phyloP scores from a whole-genome alignment of 345 rosid species.

The Gossypium herbaceum region DNA sequence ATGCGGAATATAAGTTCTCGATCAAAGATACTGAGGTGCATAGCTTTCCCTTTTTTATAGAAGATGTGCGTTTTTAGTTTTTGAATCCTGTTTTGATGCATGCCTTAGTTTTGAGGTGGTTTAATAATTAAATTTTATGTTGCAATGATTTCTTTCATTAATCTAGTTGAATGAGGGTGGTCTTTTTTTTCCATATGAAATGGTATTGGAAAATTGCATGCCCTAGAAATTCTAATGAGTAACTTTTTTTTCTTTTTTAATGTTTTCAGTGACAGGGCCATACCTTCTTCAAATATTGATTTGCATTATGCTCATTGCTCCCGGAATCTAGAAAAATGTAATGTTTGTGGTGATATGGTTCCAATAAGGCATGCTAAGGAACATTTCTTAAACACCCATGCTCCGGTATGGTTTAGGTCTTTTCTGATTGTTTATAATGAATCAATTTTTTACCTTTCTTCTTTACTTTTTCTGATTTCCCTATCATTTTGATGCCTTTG shows the following conservation, averaged over 20 bases:
- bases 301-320: slow-evolving; percentile 91
- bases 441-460: background rate
- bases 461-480: background rate
- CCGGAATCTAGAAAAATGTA: slow-evolving; percentile 88
- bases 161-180: background rate
- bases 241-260: slow-evolving; percentile 8
- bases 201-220: background rate
- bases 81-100: background rate
- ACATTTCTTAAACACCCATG: slow-evolving; percentile 81
- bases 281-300: slow-evolving; percentile 78
- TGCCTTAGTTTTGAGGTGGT: background rate
- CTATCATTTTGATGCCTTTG: background rate
- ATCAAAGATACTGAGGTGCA: background rate
- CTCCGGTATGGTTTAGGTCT: background rate
- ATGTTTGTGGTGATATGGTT: slow-evolving; percentile 87
- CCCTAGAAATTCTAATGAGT: background rate
- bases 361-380: slow-evolving; percentile 85
- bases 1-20: background rate
- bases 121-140: background rate
- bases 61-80: background rate
- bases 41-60: background rate
- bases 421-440: background rate
- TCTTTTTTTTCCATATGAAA: background rate
- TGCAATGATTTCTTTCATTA: background rate
- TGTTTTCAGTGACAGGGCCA: slow-evolving; percentile 69